Evolutionary conservation across 495 filamentous ascomycete species (phyloP).

Genomic region (Darksidea phi): DNA sequence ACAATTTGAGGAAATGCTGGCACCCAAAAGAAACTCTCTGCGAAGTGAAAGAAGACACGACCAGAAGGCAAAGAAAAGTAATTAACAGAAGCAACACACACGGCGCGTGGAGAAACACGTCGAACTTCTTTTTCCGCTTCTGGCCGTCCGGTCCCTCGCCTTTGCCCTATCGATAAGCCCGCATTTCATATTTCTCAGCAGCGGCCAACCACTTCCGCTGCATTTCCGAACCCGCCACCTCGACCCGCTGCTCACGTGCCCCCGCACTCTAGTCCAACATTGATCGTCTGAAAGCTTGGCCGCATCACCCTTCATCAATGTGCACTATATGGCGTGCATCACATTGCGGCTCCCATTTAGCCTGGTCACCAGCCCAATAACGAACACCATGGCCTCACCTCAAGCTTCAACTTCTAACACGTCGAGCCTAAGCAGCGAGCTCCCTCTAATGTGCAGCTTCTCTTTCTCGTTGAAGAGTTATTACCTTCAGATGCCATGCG

Average conservation of each 20-base stretch:
- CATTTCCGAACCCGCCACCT: not conserved
- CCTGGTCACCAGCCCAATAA: constrained; percentile 17
- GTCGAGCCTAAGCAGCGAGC: not conserved
- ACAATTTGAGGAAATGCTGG: no score
- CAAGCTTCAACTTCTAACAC: not conserved
- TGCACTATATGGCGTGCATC: constrained; percentile 20
- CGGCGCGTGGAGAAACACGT: not conserved
- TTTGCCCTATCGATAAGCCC: no score
- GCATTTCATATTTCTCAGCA: constrained; percentile 5
- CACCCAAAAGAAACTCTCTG: no score
- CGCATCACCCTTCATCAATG: constrained; percentile 11
- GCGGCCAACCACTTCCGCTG: not conserved
- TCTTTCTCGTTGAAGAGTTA: not conserved
- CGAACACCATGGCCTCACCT: constrained; percentile 29
- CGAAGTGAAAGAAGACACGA: not conserved
- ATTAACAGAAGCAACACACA: not conserved
- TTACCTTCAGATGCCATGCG: constrained; percentile 14
- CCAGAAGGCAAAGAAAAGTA: not conserved
- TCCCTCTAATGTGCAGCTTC: constrained; percentile 19
- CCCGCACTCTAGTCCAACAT: not conserved
- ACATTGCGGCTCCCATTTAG: constrained; percentile 35
- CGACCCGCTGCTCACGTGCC: not conserved
- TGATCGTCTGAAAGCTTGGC: no score
- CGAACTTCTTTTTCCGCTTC: not conserved
- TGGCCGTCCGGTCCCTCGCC: constrained; percentile 5